Conservation (phyloP, 2,329 filamentous ascomycete species). For the Rhynchosporium agropyri region DNA sequence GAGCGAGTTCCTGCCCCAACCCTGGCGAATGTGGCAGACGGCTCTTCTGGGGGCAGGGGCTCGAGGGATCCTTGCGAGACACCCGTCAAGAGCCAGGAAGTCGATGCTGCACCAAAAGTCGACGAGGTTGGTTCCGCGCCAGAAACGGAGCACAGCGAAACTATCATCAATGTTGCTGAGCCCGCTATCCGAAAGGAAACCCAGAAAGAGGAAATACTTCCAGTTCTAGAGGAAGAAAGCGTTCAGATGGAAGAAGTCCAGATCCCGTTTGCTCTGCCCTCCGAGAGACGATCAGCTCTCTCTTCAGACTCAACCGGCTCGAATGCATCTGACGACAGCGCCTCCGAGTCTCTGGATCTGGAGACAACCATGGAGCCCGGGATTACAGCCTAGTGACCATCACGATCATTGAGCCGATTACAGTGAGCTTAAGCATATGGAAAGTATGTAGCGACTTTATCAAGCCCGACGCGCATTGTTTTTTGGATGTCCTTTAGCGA, state of each 20-base stretch:
- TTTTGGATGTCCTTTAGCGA: conserved; percentile 8
- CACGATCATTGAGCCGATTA: neutral
- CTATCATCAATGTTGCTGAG: neutral
- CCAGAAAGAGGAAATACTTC: neutral
- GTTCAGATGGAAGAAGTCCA: neutral
- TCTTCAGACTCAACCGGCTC: neutral
- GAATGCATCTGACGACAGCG: neutral
- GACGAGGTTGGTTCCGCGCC: neutral
- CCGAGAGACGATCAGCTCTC: neutral
- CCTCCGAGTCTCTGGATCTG: neutral
- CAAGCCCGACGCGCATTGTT: neutral
- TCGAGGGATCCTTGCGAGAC: conserved; percentile 2
- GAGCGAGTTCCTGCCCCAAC: conserved; percentile 18
- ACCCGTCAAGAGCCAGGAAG: neutral
- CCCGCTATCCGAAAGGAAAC: neutral
- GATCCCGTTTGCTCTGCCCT: neutral
- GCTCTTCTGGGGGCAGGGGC: no score
- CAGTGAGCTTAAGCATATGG: neutral
- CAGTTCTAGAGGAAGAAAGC: neutral
- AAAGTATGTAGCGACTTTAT: neutral
- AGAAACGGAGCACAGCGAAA: neutral
- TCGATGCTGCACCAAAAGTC: neutral
- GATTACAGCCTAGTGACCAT: neutral
- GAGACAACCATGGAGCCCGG: neutral
- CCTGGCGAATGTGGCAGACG: neutral